Percentiles rank a stretch among this genome's conserved stretches.
Conservation (phyloP, 306 rosid genomes). For the Prunus davidiana region DNA sequence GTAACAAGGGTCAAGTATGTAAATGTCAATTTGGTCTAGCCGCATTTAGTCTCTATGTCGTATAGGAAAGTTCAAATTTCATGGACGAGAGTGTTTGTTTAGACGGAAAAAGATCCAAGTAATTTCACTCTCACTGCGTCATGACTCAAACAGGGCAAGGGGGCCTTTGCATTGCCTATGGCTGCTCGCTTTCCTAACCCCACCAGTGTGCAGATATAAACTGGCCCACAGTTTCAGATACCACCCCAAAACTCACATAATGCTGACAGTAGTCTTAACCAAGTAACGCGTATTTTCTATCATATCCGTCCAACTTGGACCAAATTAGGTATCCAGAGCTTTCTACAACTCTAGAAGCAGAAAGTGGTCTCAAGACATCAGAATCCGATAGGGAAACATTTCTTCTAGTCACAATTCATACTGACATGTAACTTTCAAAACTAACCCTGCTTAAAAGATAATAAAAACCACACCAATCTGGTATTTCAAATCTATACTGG, state of each 20-base stretch:
- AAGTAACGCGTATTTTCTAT: background rate
- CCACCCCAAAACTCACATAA: too few relatives aligned
- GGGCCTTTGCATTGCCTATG: too few relatives aligned
- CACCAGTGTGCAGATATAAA: background rate
- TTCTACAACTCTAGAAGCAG: background rate
- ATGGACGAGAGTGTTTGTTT: background rate
- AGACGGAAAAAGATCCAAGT: background rate
- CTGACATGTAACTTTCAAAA: background rate
- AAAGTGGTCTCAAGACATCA: background rate
- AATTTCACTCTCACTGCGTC: background rate
- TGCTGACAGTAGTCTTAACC: background rate
- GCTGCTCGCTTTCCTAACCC: background rate
- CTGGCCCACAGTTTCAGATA: background rate
- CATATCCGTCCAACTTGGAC: background rate
- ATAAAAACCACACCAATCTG: background rate
- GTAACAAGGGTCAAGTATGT: background rate
- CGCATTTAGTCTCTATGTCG: background rate
- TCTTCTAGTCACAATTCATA: too few relatives aligned
- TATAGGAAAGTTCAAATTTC: background rate
- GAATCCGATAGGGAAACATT: background rate
- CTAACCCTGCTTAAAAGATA: background rate
- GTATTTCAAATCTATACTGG: background rate
- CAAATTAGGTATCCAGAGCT: background rate
- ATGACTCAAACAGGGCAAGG: too few relatives aligned
- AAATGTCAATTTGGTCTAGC: too few relatives aligned